Evolutionary conservation across 371 early-diverging fungal species (phyloP), one percentile per base, ranked within the genome.

Genomic region (Mucor velutinosus): DNA sequence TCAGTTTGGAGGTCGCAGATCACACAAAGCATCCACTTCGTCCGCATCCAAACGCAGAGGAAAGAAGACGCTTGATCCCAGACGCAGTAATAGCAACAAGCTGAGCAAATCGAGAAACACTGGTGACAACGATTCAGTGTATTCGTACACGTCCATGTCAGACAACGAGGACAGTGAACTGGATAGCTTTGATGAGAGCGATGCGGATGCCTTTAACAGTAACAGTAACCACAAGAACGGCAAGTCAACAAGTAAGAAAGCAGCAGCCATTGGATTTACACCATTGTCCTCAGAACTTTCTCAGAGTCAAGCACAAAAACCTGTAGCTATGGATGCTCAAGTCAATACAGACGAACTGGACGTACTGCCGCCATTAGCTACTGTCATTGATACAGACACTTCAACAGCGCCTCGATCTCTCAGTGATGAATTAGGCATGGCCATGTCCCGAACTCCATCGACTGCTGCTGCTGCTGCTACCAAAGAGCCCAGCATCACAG

Each of bases 271-370:
- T 21, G 67, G 68, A 41, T 79, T 74, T 19, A 67, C 66, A 5
- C 66, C 76, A 12, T 30, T 79, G 1, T 76, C 73, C 2, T 69
- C 72, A 10, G 77, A 76, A 59, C 56, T 76, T 4, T 76, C 75
- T 15, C 75, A 77, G 60, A 66, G 66, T 55, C 69, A 65, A 59
- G 25, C 32, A 8, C 67, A 69, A 33, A 63, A 70, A 37, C 63
- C 67, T 23, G 27, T 68, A 11, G 32, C 30, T 15, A 60, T 68
- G 14, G 72, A 69, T 67, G 72, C 67, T 15, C 57, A 65, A 66
- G 51, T 65, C 12, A 69, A 65, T 15, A 69, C 72, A 30, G 72
- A 72, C 7, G 51, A 66, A 23, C 41, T 67, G 3, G 62, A 71
- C 21, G 51, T 33, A 33, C 14, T 58, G 14, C 43, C 32, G 35